These are phyloP conservation scores for Aureoboletus auriporus DNA, from an alignment of 768 basidiomycete species.

Conservation along the genomic window DNA sequence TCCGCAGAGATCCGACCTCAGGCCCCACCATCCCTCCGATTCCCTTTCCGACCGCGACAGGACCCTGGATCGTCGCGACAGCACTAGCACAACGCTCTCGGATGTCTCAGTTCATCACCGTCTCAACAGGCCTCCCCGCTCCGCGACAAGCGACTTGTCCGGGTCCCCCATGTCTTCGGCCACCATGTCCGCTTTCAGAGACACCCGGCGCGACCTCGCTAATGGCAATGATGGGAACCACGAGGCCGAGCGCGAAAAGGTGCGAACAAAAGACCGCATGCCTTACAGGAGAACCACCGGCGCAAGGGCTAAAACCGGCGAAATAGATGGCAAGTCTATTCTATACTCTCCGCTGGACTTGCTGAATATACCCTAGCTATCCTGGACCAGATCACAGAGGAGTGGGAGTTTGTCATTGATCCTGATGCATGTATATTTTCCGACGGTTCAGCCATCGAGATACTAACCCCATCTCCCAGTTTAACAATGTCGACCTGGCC, in stretches of 20 bases:
- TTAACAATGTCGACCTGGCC: conserved; percentile 92
- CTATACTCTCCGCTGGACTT: neutral
- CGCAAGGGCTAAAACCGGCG: conserved; percentile 61
- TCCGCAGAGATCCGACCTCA: conserved; percentile 64
- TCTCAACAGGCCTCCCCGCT: conserved; percentile 12
- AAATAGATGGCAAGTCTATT: conserved; percentile 76
- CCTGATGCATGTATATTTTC: conserved; percentile 55
- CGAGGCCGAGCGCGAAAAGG: conserved; percentile 61
- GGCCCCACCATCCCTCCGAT: conserved; percentile 52
- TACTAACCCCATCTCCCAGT: conserved; percentile 41
- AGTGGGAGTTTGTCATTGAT: conserved; percentile 86
- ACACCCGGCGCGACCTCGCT: conserved; percentile 51
- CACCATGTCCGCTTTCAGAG: conserved; percentile 66
- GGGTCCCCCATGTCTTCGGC: conserved; percentile 28
- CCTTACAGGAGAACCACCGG: conserved; percentile 48
- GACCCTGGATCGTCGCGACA: conserved; percentile 48
- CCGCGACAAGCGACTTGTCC: conserved; percentile 11
- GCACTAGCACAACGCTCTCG: conserved; percentile 44
- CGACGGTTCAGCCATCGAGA: neutral
- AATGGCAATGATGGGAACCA: conserved; percentile 54
- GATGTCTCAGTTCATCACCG: conserved; percentile 37
- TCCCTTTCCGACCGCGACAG: conserved; percentile 39
- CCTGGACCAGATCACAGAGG: conserved; percentile 80
- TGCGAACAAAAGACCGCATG: conserved; percentile 62
- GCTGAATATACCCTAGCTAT: conserved; percentile 48